A percentile compares a stretch with the other conserved stretches of the same genome.
These are phyloP conservation scores for Pythium phragmiticola DNA, from an alignment of 352 stramenopile genomes.

Conservation along the genomic window DNA sequence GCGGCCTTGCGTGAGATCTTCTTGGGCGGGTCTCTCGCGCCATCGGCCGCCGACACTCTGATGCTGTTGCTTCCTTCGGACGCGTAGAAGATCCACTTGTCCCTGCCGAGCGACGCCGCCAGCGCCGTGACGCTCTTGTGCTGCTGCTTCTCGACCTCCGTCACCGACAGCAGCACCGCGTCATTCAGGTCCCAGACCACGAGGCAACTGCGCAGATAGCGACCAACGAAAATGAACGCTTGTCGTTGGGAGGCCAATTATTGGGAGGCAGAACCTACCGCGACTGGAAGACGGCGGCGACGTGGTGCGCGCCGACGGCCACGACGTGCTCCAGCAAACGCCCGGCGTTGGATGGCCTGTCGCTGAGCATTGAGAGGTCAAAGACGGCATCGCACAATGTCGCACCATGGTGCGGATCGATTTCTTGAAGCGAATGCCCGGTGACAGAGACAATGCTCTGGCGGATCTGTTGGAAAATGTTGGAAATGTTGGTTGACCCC, in stretches of 20 bases:
- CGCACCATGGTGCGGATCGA: constrained; percentile 54
- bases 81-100: constrained; percentile 70
- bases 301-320: constrained; percentile 40
- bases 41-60: constrained; percentile 45
- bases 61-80: constrained; percentile 77
- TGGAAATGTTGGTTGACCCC: neutral
- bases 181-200: constrained; percentile 70
- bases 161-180: constrained; percentile 54
- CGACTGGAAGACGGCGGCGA: constrained; percentile 59
- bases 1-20: constrained; percentile 74
- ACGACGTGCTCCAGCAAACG: constrained; percentile 52
- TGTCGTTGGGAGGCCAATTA: neutral
- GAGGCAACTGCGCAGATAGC: constrained; percentile 24
- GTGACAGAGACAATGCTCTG: constrained; percentile 48
- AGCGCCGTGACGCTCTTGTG: constrained; percentile 52
- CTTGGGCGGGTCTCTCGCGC: constrained; percentile 40
- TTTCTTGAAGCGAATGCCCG: constrained; percentile 53
- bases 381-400: constrained; percentile 62
- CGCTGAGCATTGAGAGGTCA: constrained; percentile 42
- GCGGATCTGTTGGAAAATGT: constrained; percentile 7
- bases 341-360: constrained; percentile 5
- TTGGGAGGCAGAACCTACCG: constrained; percentile 16
- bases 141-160: constrained; percentile 61
- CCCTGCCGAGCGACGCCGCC: constrained; percentile 50
- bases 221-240: neutral